Evolutionary conservation across 257 asterid genomes (phyloP).

Genomic region (Nemophila menziesii): DNA sequence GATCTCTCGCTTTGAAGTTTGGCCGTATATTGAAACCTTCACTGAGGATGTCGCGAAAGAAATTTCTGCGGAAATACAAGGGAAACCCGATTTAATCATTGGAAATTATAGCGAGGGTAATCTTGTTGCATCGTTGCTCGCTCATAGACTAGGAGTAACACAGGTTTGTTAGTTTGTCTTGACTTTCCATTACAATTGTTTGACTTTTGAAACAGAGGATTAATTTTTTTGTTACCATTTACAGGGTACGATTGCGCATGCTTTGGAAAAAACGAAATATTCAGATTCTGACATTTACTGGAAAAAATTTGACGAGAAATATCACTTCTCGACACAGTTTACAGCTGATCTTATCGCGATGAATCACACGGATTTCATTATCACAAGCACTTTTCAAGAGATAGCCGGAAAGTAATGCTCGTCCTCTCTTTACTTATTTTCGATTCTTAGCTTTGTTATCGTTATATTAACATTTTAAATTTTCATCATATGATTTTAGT

Average conservation of each 20-base stretch:
- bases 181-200: background rate
- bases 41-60: conserved; percentile 94
- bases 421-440: background rate
- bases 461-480: background rate
- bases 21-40: conserved; percentile 99
- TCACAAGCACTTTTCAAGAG: conserved; percentile 96
- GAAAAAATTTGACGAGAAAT: conserved; percentile 77
- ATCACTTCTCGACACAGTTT: conserved; percentile 92
- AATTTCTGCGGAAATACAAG: conserved; percentile 58
- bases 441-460: background rate
- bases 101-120: conserved; percentile 98
- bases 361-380: conserved; percentile 97
- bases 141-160: conserved; percentile 94
- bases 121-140: conserved; percentile 85
- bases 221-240: conserved; percentile 4
- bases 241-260: conserved; percentile 95
- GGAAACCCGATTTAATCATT: conserved; percentile 82
- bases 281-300: conserved; percentile 80
- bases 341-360: conserved; percentile 93
- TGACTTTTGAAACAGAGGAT: background rate
- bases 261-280: conserved; percentile 86
- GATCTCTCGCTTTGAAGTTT: conserved; percentile 97
- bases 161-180: conserved; percentile 33
- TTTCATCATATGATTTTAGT: conserved; percentile 32
- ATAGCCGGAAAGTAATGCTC: conserved; percentile 77